These are phyloP conservation scores for Phallus indusiatus DNA, from an alignment of 768 basidiomycete genomes.

Conservation along the genomic window DNA sequence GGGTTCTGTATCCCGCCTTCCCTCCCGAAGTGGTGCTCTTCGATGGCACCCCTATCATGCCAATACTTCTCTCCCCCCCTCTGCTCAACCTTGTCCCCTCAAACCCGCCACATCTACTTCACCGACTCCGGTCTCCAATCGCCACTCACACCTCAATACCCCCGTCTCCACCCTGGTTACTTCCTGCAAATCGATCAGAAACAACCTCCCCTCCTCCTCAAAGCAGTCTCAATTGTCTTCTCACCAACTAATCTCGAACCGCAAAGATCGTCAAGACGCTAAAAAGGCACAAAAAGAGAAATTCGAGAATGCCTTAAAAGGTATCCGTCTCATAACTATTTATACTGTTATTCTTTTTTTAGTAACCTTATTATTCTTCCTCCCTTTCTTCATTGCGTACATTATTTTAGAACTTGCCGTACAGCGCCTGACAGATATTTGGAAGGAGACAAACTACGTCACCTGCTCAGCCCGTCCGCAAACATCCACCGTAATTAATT, in stretches of 20 bases:
- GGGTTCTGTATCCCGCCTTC: constrained; percentile 5
- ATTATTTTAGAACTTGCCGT: constrained; percentile 5
- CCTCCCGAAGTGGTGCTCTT: constrained; percentile 33
- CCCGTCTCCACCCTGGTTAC: constrained; percentile 42
- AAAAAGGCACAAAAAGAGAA: constrained; percentile 23
- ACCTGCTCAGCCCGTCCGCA: constrained; percentile 28
- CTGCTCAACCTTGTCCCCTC: background rate
- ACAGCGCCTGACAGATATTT: constrained; percentile 68
- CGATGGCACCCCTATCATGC: constrained; percentile 77
- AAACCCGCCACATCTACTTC: constrained; percentile 31
- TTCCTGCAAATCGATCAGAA: constrained; percentile 23
- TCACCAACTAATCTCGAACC: constrained; percentile 29
- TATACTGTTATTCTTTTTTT: background rate
- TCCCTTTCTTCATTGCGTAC: background rate
- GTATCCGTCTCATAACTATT: background rate
- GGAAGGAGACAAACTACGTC: constrained; percentile 54
- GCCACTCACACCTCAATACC: constrained; percentile 42
- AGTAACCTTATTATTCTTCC: background rate
- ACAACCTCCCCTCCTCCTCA: constrained; percentile 31
- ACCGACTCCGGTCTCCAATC: constrained; percentile 22
- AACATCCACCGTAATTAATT: constrained; percentile 29
- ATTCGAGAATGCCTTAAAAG: constrained; percentile 15
- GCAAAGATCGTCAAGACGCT: constrained; percentile 22
- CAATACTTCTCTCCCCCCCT: constrained; percentile 19
- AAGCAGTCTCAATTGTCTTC: constrained; percentile 23